Conservation (phyloP, 2,329 filamentous ascomycete species). For the Ceratocystis ficicola region DNA sequence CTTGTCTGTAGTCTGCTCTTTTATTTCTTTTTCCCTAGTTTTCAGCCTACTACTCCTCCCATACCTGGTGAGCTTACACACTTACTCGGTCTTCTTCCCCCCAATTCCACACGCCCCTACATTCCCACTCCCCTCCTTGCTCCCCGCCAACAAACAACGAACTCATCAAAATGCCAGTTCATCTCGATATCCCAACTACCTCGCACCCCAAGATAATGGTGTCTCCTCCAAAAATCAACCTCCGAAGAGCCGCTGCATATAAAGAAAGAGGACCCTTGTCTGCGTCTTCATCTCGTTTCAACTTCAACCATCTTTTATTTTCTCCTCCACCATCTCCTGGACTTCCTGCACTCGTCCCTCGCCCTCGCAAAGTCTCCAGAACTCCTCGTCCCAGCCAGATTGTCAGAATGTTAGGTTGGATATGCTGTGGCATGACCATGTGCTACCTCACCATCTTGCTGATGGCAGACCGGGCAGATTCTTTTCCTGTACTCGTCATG, state of each 20-base stretch:
- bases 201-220: slow-evolving; percentile 41
- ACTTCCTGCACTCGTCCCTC: slow-evolving; percentile 54
- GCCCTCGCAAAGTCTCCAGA: slow-evolving; percentile 49
- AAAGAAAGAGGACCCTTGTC: slow-evolving; percentile 45
- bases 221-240: slow-evolving; percentile 44
- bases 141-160: slow-evolving; percentile 14
- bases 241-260: slow-evolving; percentile 48
- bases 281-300: slow-evolving; percentile 50
- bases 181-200: slow-evolving; percentile 36
- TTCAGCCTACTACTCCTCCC: background rate
- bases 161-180: slow-evolving; percentile 33
- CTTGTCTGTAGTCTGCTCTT: background rate
- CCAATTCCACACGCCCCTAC: slow-evolving; percentile 7
- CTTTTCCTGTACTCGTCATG: slow-evolving; percentile 25
- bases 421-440: slow-evolving; percentile 39
- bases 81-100: background rate
- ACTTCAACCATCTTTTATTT: slow-evolving; percentile 55
- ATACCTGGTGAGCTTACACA: background rate
- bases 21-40: slow-evolving; percentile 2
- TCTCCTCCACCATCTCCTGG: slow-evolving; percentile 58
- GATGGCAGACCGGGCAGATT: slow-evolving; percentile 26
- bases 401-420: slow-evolving; percentile 44
- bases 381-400: slow-evolving; percentile 47
- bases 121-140: background rate
- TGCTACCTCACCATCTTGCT: slow-evolving; percentile 36